Evolutionary conservation across 257 asterid genomes (phyloP).

Genomic region (Salvia miltiorrhiza): DNA sequence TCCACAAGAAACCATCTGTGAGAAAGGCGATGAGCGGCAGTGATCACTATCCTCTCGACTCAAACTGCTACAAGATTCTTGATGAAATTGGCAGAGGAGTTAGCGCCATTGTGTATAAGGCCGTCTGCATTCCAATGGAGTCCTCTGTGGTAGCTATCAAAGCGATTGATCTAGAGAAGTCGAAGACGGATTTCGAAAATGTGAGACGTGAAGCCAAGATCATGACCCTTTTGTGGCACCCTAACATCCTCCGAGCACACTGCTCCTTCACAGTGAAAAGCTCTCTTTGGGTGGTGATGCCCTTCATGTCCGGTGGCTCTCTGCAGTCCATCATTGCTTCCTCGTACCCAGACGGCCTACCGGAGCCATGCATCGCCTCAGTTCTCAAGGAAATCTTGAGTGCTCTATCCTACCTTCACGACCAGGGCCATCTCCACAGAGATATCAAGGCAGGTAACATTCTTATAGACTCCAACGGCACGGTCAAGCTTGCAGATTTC

Average conservation of each 20-base stretch:
- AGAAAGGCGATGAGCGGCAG: neutral
- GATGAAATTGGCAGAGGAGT: constrained; percentile 71
- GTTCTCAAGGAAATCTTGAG: constrained; percentile 56
- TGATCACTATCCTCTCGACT: constrained; percentile 26
- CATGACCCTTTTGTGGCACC: constrained; percentile 67
- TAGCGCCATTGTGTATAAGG: constrained; percentile 74
- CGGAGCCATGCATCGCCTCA: constrained; percentile 64
- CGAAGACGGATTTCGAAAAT: constrained; percentile 51
- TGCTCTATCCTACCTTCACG: constrained; percentile 67
- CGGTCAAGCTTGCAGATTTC: constrained; percentile 73
- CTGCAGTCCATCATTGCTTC: constrained; percentile 71
- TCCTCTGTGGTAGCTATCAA: constrained; percentile 67
- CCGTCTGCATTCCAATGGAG: constrained; percentile 53
- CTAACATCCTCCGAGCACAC: constrained; percentile 76
- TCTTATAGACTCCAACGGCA: constrained; percentile 59
- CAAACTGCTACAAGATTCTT: constrained; percentile 40
- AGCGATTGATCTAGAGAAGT: constrained; percentile 71
- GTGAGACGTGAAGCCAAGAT: constrained; percentile 72
- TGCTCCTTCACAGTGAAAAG: constrained; percentile 68
- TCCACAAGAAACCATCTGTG: neutral
- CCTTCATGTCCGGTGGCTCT: constrained; percentile 85
- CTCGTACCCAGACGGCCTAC: constrained; percentile 59
- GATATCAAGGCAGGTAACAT: constrained; percentile 78
- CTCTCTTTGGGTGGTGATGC: constrained; percentile 88
- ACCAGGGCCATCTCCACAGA: constrained; percentile 78